phyloP scores from a whole-genome alignment of 345 rosid genomes.

The Tarenaya hassleriana region DNA sequence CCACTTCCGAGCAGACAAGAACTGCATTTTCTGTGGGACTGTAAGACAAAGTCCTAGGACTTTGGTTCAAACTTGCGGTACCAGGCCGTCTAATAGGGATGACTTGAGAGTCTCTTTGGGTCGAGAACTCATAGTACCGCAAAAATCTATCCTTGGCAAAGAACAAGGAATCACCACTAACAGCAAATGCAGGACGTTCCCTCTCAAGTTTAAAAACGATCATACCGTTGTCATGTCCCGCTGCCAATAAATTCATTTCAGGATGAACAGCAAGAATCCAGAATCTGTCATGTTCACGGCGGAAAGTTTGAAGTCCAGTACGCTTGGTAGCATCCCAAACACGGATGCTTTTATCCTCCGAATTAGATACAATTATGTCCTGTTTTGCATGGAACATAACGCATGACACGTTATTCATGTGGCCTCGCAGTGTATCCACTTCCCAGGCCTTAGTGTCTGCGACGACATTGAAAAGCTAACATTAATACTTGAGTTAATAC shows the following conservation, averaged over 20 bases:
- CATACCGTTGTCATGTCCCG: constrained; percentile 95
- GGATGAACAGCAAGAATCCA: constrained; percentile 88
- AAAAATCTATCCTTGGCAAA: constrained; percentile 70
- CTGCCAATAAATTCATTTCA: constrained; percentile 88
- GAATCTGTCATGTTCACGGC: constrained; percentile 87
- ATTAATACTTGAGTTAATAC: not conserved
- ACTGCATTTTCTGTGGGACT: constrained; percentile 87
- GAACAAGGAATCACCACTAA: constrained; percentile 62
- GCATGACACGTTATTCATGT: constrained; percentile 82
- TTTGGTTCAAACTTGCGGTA: constrained; percentile 59
- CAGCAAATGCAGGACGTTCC: constrained; percentile 77
- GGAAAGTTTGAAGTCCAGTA: constrained; percentile 80
- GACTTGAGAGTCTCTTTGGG: constrained; percentile 60
- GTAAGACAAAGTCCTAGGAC: constrained; percentile 75
- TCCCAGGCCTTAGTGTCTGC: constrained; percentile 96
- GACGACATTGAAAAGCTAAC: constrained; percentile 14
- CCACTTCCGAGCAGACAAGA: constrained; percentile 70
- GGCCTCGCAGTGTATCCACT: constrained; percentile 88
- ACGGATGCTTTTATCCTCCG: constrained; percentile 87
- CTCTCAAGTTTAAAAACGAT: constrained; percentile 87
- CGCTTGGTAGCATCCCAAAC: constrained; percentile 92
- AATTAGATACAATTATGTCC: constrained; percentile 86
- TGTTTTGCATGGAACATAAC: constrained; percentile 87
- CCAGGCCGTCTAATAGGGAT: constrained; percentile 82
- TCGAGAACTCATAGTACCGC: constrained; percentile 63